Base-by-base conservation (phyloP, 768 basidiomycete genomes). In the Lactifluus hygrophoroides region DNA sequence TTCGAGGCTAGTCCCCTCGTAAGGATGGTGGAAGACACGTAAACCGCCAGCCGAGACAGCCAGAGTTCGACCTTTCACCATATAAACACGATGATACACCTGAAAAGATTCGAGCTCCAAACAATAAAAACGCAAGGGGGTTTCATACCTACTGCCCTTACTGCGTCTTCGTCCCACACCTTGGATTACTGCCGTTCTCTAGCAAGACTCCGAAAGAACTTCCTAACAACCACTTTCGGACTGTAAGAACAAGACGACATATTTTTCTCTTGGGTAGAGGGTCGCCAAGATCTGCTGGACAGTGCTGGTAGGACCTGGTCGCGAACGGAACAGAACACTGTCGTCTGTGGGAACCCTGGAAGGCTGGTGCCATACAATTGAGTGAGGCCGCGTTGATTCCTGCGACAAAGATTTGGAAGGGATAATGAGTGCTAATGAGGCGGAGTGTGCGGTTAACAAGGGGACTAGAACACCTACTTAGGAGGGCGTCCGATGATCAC, bases 321-420 rank as follows among this genome's bases (percentile, higher is more conserved):
- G 51, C 57, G 45, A 74, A 62, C 3, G 73, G 73, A 8, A 62
- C 3, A 73, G 74, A 21, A 75, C 66, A 11, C 69, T 64, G 51
- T 72, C 72, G 28, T 75, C 71, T 6, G 53, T 60, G 1, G 72
- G 70, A n/a, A 32, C 45, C 35, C 73, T 68, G 14, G 58, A n/a
- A 35, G 70, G 60, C 10, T n/a, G n/a, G n/a, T 58, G 58, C 47
- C 68, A 67, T 30, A 67, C 67, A 32, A 72, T 67, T 0, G 71
- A 70, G 50, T 74, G 70, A 11, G 70, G 59, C 6, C 73, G 69
- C 42, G 74, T 57, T 3, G 62, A 58, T 56, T 71, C 69, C 68
- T 67, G 44, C 40, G 27, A 14, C 21, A 9, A 42, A 6, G 7
- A 27, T 21, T 45, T 5, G 46, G 57, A 21, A 9, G 16, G 3